Evolutionary conservation across 345 rosid genomes (phyloP).

Genomic region (Firmiana major): DNA sequence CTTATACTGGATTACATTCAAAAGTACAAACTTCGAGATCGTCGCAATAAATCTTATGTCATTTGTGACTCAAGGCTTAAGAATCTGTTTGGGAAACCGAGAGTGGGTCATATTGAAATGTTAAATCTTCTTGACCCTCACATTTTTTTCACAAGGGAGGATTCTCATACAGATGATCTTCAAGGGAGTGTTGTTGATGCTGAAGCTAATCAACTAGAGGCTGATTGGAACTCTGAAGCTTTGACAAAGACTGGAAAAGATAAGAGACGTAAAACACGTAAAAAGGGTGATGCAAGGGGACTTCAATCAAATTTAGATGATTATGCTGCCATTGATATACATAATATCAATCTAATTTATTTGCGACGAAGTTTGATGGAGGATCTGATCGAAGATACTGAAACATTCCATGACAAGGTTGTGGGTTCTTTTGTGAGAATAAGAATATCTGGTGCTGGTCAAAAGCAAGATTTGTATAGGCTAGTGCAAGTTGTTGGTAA

Average conservation of each 20-base stretch:
- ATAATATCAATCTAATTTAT: slow-evolving; percentile 83
- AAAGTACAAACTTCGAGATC: slow-evolving; percentile 92
- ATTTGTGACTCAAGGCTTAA: slow-evolving; percentile 89
- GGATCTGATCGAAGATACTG: slow-evolving; percentile 71
- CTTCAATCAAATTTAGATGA: slow-evolving; percentile 83
- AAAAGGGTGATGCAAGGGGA: slow-evolving; percentile 66
- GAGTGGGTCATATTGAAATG: slow-evolving; percentile 99
- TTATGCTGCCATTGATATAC: slow-evolving; percentile 88
- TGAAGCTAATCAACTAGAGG: slow-evolving; percentile 61
- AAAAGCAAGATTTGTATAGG: slow-evolving; percentile 97
- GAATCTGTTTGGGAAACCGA: slow-evolving; percentile 84
- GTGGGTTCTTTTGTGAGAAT: slow-evolving; percentile 88
- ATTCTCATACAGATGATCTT: slow-evolving; percentile 60
- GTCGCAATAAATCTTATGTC: slow-evolving; percentile 89
- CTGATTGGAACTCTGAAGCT: slow-evolving; percentile 63
- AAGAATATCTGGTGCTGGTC: slow-evolving; percentile 83
- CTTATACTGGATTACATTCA: slow-evolving; percentile 88
- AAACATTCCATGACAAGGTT: slow-evolving; percentile 77
- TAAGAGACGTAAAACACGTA: slow-evolving; percentile 74
- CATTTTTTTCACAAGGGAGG: slow-evolving; percentile 72
- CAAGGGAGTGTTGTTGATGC: slow-evolving; percentile 65
- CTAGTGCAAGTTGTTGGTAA: slow-evolving; percentile 94
- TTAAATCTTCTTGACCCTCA: slow-evolving; percentile 94
- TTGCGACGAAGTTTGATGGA: slow-evolving; percentile 86
- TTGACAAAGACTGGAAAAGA: slow-evolving; percentile 55